Evolutionary conservation across 352 stramenopile species (phyloP), one percentile per base, ranked within the genome.

Genomic region (Halophytophthora polymorphica): DNA sequence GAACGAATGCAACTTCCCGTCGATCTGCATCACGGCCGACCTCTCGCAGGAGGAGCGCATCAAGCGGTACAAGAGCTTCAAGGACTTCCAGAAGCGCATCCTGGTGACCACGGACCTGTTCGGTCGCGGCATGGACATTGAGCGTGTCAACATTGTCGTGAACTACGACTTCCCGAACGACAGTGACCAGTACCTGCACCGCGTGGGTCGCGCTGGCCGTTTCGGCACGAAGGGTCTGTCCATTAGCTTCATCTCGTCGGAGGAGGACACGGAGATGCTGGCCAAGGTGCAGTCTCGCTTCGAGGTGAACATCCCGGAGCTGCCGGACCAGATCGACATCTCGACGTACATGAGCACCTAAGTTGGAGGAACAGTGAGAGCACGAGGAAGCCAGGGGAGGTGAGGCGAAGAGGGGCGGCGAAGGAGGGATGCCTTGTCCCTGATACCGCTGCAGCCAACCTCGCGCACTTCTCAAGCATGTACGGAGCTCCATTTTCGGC

Each of bases 141-240:
- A 99, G 81, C 94, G 96, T 69, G 97, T 99, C 44, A 99, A 99
- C 84, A 98, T 99, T 60, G 98, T 99, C 36, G 97, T 99, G 67
- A 99, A 99, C 89, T 99, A 99, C 76, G 98, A 99, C 72, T 99
- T 99, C 81, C 97, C 98, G 51, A 96, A 96, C 54, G 88, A 95
- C 70, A 90, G 83, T 37, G 97, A 99, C 82, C 93, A 99, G 73
- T 99, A 99, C 79, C 83, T 99, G 44, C 98, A 99, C 78, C 93
- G 98, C 65, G 88, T 99, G 22, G 97, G 97, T 57, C 94, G 98
- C 77, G 97, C 98, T 18, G 98, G 98, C 66, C 93, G 98, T 76
- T 99, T 99, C 71, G 98, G 98, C 61, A 99, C 97, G 46, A 99
- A 99, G 85, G 98, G 98, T 75, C 88, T 99, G 59, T 98, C 97